These are phyloP conservation scores for Prunus fruticosa DNA, from an alignment of 306 rosid species.

Conservation along the genomic window DNA sequence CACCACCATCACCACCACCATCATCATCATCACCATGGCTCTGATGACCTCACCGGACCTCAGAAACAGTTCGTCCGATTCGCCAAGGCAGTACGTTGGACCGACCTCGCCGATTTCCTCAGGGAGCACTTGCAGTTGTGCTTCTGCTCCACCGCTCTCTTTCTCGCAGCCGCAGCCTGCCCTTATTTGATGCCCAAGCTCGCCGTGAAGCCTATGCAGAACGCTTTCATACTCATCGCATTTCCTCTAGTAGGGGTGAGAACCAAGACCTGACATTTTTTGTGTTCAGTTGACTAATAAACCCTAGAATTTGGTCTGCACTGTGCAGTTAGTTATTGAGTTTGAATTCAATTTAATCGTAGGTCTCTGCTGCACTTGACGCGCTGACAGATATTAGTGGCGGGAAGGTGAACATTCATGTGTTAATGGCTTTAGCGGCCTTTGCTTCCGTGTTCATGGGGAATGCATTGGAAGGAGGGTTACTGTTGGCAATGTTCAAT, in stretches of 20 bases:
- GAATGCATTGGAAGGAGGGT: slow-evolving; percentile 91
- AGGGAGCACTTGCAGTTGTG: slow-evolving; percentile 88
- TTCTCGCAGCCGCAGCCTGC: slow-evolving; percentile 76
- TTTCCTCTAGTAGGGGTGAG: slow-evolving; percentile 92
- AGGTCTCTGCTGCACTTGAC: slow-evolving; percentile 94
- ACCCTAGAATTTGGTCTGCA: background rate
- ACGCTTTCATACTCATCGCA: slow-evolving; percentile 57
- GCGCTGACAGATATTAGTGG: slow-evolving; percentile 76
- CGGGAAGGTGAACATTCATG: slow-evolving; percentile 94
- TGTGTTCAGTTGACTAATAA: slow-evolving; percentile 2
- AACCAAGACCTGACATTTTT: background rate
- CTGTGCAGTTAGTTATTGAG: slow-evolving; percentile 7
- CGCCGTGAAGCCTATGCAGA: slow-evolving; percentile 62
- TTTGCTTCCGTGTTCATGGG: slow-evolving; percentile 93
- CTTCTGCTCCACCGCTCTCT: slow-evolving; percentile 65
- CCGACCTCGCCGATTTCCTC: slow-evolving; percentile 63
- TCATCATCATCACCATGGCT: slow-evolving; percentile 33
- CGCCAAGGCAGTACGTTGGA: slow-evolving; percentile 79
- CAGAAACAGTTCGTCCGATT: slow-evolving; percentile 64
- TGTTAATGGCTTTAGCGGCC: slow-evolving; percentile 94
- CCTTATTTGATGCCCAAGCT: slow-evolving; percentile 75
- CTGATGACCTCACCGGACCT: slow-evolving; percentile 45
- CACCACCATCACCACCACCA: slow-evolving; percentile 45
- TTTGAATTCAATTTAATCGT: background rate
- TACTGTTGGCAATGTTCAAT: slow-evolving; percentile 95